Evolutionary conservation across 768 basidiomycete species (phyloP).

Genomic region (Leccinellum albellum): DNA sequence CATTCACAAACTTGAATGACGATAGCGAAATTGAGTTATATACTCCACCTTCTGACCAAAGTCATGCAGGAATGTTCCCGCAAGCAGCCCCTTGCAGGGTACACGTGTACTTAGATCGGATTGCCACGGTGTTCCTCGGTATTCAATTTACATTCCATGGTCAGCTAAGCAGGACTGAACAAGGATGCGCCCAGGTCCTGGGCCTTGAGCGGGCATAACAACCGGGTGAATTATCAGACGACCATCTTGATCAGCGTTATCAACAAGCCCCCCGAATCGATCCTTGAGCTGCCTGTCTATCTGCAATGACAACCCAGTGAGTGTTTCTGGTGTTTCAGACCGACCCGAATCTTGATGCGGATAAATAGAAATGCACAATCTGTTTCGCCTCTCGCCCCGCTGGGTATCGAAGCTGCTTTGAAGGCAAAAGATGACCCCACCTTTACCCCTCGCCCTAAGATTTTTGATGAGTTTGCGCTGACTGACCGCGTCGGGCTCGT

Average conservation of each 20-base stretch:
- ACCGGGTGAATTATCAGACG: neutral
- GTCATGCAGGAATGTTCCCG: neutral
- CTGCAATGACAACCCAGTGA: conserved; percentile 13
- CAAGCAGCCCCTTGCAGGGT: no score
- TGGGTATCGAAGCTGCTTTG: conserved; percentile 61
- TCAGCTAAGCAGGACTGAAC: neutral
- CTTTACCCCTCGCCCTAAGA: conserved; percentile 39
- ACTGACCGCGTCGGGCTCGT: conserved; percentile 56
- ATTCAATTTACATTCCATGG: neutral
- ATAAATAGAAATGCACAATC: conserved; percentile 32
- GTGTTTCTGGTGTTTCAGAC: neutral
- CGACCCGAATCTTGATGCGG: neutral
- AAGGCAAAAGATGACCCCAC: conserved; percentile 36
- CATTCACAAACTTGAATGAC: no score
- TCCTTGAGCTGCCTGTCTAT: neutral
- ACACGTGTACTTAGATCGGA: neutral
- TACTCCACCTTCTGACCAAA: neutral
- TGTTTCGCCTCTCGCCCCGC: conserved; percentile 52
- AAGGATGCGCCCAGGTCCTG: neutral
- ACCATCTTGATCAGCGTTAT: neutral
- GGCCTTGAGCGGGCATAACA: neutral
- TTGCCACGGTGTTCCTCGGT: neutral
- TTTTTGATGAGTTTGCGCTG: conserved; percentile 58
- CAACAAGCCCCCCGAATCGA: neutral
- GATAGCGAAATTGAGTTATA: neutral